These are phyloP conservation scores for Backusella parvicylindrica DNA, from an alignment of 192 early-diverging fungal species.

Conservation along the genomic window DNA sequence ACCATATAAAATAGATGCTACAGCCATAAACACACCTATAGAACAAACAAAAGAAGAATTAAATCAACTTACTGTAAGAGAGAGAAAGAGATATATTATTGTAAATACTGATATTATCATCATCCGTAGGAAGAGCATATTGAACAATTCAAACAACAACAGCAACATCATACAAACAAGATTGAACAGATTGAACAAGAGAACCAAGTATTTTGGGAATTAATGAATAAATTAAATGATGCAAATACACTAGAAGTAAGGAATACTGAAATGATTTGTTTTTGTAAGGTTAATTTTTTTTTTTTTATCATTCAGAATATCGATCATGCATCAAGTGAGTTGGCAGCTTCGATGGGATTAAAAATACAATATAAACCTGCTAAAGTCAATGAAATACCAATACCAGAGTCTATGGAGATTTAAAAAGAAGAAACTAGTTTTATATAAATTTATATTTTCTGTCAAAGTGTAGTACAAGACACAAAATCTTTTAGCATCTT, in stretches of 20 bases:
- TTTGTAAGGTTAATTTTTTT: too few species aligned
- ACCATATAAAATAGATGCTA: neutral
- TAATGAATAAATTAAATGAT: slow-evolving; percentile 36
- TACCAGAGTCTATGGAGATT: neutral
- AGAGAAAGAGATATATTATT: neutral
- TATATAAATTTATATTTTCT: neutral
- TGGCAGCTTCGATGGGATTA: neutral
- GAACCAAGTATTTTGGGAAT: slow-evolving; percentile 31
- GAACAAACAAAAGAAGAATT: slow-evolving; percentile 25
- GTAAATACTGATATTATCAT: neutral
- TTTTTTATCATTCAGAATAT: neutral
- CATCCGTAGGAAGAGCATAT: slow-evolving; percentile 27
- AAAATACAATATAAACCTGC: neutral
- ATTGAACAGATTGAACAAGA: slow-evolving; percentile 36
- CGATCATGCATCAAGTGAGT: neutral
- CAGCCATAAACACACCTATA: neutral
- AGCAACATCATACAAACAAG: slow-evolving; percentile 34
- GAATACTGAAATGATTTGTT: too few species aligned
- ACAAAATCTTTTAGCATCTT: too few species aligned
- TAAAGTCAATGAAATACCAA: neutral
- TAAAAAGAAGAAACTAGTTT: neutral
- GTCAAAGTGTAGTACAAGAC: neutral
- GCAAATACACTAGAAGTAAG: slow-evolving; percentile 36
- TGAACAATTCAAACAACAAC: slow-evolving; percentile 25
- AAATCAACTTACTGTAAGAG: slow-evolving; percentile 10